Evolutionary conservation across 805 yeast genomes (phyloP), one percentile per base, ranked within the genome.

Genomic region (Kazachstania africana): DNA sequence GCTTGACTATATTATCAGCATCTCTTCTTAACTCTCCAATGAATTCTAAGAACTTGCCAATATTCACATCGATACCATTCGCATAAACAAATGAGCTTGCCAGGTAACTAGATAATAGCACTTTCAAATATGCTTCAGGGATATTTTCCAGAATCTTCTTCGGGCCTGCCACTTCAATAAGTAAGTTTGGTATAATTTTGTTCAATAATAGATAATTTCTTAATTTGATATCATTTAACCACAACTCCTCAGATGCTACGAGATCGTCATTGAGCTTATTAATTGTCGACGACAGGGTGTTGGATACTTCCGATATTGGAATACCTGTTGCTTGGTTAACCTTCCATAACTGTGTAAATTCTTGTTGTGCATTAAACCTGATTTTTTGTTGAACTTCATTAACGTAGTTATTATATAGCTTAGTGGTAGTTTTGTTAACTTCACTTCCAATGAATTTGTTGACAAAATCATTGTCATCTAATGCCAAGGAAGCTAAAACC

Each of bases 401-500:
- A 38, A 88, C 97, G 50, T 88, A 91, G n/a, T 65, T 63, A 51
- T 74, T 65, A 63, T 88, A 88, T 55, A 88, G 80, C 21, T 33
- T 27, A 6, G 38, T 19, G 5, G 35, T 30, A 19, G 26, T 16
- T 12, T 18, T 21, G 21, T 32, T 28, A 14, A 19, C 65, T 15
- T 21, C 23, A n/a, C 12, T 9, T 15, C 16, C 24, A 8, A 23
- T 6, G 84, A 88, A 91, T 52, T 81, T 62, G 34, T 70, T 59
- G 47, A 78, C 69, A 65, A 88, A 91, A 22, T 75, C 81, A 32
- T 68, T 71, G 57, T 88, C 98, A 48, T 77, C 85, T 50, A 91
- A 78, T 3, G 95, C 78, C 38, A 88, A 72, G 3, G 98, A 88
- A 8, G 96, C 95, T 45, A 88, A 69, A 9, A 88, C 98, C 60